A percentile compares a stretch with the other conserved stretches of the same genome.
These are phyloP conservation scores for Tulasnella sp. DNA, from an alignment of 768 basidiomycete genomes.

Conservation along the genomic window DNA sequence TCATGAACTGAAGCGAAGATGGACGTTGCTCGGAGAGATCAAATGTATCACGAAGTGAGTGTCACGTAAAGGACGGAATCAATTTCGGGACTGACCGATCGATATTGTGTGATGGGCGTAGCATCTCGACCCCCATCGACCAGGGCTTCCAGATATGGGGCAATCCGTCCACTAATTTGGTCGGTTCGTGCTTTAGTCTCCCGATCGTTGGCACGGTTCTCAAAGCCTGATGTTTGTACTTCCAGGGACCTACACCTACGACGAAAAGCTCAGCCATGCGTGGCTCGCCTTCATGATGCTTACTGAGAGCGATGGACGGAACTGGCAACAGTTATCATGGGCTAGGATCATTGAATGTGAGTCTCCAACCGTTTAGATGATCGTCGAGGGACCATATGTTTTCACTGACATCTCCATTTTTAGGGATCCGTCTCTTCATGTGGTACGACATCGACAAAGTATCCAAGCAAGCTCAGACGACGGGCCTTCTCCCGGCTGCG, in stretches of 20 bases:
- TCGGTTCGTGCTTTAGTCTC: no score
- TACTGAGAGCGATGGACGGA: constrained; percentile 17
- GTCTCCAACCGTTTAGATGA: neutral
- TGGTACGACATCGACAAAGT: constrained; percentile 2
- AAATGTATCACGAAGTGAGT: neutral
- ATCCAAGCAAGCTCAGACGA: neutral
- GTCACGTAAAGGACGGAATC: neutral
- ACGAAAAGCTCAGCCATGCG: constrained; percentile 10
- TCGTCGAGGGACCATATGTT: neutral
- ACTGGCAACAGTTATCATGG: constrained; percentile 3
- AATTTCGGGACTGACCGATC: neutral
- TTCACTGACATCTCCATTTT: neutral
- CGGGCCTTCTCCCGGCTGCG: neutral
- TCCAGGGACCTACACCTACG: constrained; percentile 6
- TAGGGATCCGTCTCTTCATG: constrained; percentile 8
- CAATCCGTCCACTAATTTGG: neutral
- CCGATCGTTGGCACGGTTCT: no score
- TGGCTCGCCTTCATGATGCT: constrained; percentile 17
- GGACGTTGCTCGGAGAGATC: neutral
- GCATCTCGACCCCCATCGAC: neutral
- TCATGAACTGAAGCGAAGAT: constrained; percentile 6
- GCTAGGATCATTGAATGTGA: constrained; percentile 6
- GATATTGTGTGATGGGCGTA: neutral
- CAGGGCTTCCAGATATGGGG: constrained; percentile 3
- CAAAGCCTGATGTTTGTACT: no score